A percentile compares a stretch with the other conserved stretches of the same genome.
phyloP scores from a whole-genome alignment of 805 yeast genomes.

The Grigorovia transvaalensis region DNA sequence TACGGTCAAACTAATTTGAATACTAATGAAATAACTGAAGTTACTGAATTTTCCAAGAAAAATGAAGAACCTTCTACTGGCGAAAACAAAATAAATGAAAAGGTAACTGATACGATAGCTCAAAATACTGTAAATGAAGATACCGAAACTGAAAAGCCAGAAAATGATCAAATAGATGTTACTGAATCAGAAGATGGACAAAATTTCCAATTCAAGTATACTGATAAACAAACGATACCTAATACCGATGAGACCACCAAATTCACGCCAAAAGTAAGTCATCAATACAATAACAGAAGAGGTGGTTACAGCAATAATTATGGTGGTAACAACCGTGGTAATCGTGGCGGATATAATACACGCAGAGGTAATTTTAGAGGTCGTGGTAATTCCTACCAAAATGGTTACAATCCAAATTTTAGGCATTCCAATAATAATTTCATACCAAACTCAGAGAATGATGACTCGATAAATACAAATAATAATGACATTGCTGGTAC shows the following conservation, averaged over 20 bases:
- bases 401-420: constrained; percentile 3
- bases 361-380: constrained; percentile 4
- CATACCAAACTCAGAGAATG: neutral
- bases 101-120: neutral
- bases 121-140: neutral
- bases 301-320: constrained; percentile 2
- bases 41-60: neutral
- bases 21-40: neutral
- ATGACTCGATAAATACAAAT: neutral
- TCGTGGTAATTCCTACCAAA: constrained; percentile 3
- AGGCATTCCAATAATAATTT: neutral
- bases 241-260: neutral
- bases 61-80: neutral
- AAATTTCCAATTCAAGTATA: constrained; percentile 12
- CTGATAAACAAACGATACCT: neutral
- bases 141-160: neutral
- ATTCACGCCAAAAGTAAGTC: neutral
- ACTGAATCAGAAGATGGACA: neutral
- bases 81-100: neutral
- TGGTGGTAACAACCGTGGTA: constrained; percentile 2
- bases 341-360: constrained; percentile 4
- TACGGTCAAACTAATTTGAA: neutral
- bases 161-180: neutral
- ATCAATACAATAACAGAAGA: neutral
- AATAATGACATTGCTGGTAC: constrained; percentile 1